Evolutionary conservation across 164 flowering plant species (phyloP).

Genomic region (Kingdonia uniflora): DNA sequence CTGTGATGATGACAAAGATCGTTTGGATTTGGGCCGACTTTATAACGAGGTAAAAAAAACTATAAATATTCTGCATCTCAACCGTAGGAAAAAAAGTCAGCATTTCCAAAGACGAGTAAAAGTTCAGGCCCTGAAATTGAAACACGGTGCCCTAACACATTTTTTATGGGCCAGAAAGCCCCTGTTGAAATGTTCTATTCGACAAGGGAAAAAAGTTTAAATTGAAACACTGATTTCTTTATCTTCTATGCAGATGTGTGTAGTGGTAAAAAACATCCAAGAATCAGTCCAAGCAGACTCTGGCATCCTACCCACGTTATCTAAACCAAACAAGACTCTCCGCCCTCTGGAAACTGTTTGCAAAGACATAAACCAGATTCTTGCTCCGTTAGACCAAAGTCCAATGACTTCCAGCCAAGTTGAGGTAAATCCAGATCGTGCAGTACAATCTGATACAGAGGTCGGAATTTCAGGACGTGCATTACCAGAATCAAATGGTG

Average conservation of each 20-base stretch:
- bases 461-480: no score
- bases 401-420: constrained; percentile 8
- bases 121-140: not conserved
- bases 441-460: constrained; percentile 7
- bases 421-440: constrained; percentile 1
- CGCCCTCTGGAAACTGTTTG: constrained; percentile 24
- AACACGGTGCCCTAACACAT: no score
- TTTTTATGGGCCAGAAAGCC: not conserved
- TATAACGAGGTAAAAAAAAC: constrained; percentile 48
- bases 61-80: not conserved
- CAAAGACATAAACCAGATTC: constrained; percentile 28
- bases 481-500: not conserved
- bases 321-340: constrained; percentile 26
- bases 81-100: not conserved
- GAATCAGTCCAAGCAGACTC: constrained; percentile 30
- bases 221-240: not conserved
- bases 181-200: not conserved
- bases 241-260: constrained; percentile 39
- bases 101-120: not conserved
- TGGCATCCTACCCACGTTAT: constrained; percentile 17
- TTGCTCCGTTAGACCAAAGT: constrained; percentile 15
- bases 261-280: constrained; percentile 25
- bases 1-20: constrained; percentile 38
- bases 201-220: not conserved
- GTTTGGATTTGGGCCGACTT: constrained; percentile 32